Percentiles rank a stretch among this genome's conserved stretches.
phyloP scores from a whole-genome alignment of 768 basidiomycete genomes.

The Macrolepiota albuminosa region DNA sequence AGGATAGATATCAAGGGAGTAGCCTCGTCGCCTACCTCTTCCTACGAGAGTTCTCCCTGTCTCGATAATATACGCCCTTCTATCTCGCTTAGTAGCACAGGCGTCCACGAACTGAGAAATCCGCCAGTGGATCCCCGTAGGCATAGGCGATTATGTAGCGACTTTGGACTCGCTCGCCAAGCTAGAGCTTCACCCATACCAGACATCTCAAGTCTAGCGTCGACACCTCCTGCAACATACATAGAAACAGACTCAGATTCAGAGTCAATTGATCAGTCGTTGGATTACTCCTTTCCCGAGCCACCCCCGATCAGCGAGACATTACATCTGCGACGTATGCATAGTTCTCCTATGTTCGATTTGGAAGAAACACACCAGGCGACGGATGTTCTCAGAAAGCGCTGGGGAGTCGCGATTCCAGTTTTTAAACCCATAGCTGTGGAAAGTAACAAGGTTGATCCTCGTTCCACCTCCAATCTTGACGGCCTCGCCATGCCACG shows the following conservation, averaged over 20 bases:
- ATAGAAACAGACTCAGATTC: slow-evolving; percentile 26
- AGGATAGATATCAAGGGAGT: neutral
- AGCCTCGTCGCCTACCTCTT: slow-evolving; percentile 1
- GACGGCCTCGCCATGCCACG: neutral
- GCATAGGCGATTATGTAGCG: slow-evolving; percentile 25
- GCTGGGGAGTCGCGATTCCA: slow-evolving; percentile 13
- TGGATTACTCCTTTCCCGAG: slow-evolving; percentile 37
- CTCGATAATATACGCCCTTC: neutral
- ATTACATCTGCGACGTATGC: slow-evolving; percentile 32
- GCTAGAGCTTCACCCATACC: slow-evolving; percentile 2
- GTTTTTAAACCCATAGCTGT: neutral
- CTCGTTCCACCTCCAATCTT: neutral
- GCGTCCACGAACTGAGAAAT: slow-evolving; percentile 5
- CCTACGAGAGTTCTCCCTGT: neutral
- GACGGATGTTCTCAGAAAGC: slow-evolving; percentile 18
- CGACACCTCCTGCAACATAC: slow-evolving; percentile 26
- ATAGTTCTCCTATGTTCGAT: slow-evolving; percentile 38
- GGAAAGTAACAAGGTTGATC: slow-evolving; percentile 1
- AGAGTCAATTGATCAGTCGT: slow-evolving; percentile 31
- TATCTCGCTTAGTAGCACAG: neutral
- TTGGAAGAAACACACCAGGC: slow-evolving; percentile 21
- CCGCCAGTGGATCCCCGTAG: slow-evolving; percentile 25
- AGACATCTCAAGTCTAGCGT: slow-evolving; percentile 18
- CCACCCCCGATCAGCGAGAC: slow-evolving; percentile 38
- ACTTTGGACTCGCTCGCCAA: slow-evolving; percentile 23